These are phyloP conservation scores for Furcasterigmium sp. DNA, from an alignment of 2,329 filamentous ascomycete genomes.

Conservation along the genomic window DNA sequence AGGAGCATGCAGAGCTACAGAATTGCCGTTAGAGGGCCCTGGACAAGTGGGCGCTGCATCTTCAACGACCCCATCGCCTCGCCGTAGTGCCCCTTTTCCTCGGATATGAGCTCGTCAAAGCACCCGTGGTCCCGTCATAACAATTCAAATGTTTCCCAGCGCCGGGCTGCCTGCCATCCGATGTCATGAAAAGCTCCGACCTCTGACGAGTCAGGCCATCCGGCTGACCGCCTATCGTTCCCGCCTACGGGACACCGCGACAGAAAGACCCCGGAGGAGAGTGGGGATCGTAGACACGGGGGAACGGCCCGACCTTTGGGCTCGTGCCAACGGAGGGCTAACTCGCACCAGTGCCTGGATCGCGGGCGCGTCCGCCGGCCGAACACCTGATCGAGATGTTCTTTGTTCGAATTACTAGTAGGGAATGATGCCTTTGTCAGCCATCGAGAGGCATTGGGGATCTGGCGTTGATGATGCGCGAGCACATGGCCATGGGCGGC, in stretches of 20 bases:
- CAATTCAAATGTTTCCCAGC: too few relatives aligned
- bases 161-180: too few relatives aligned
- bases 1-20: background rate
- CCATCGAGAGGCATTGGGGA: too few relatives aligned
- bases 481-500: too few relatives aligned
- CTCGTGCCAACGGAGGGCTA: constrained; percentile 1
- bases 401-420: too few relatives aligned
- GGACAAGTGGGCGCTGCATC: background rate
- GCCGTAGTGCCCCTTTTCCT: background rate
- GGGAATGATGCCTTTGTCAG: too few relatives aligned
- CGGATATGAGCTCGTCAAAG: background rate
- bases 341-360: background rate
- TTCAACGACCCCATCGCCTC: background rate
- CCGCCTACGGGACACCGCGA: too few relatives aligned
- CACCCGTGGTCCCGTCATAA: too few relatives aligned
- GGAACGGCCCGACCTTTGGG: constrained; percentile 2
- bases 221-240: too few relatives aligned
- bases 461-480: too few relatives aligned
- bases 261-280: background rate
- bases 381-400: too few relatives aligned
- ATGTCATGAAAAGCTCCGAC: background rate
- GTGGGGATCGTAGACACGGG: background rate
- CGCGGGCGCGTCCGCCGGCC: too few relatives aligned
- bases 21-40: background rate
- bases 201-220: background rate